Evolutionary conservation across 1,139 yeast species (phyloP), one percentile per base, ranked within the genome.

Genomic region (Yamadazyma triangularis): DNA sequence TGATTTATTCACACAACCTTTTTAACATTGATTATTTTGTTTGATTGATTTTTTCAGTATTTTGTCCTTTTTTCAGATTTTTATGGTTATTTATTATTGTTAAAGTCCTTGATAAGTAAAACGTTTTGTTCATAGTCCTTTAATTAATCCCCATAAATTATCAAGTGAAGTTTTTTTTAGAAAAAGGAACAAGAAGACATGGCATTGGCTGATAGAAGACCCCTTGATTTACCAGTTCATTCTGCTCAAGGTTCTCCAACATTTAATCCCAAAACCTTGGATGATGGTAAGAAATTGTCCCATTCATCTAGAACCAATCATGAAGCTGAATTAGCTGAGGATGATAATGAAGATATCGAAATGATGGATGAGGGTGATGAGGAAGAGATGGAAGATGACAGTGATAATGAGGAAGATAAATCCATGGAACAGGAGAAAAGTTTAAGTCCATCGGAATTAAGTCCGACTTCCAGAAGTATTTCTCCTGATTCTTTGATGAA

Each of bases 191-290:
- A 15, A 27, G 13, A 19, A 28, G 52, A 32, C 30, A 72, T 72
- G 78, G 78, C 78, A 36, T 62, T 72, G 58, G 75, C 78, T 44
- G 75, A 71, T 47, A 70, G 76, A 70, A 68, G 77, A 65, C 77
- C 77, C 28, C 62, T 70, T 39, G 72, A 69, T 29, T 53, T 67
- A 38, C 61, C 70, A 23, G 61, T 63, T 29, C 43, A 58, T 34
- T 53, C 67, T 16, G 60, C 67, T 12, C 58, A 71, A 19, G 36
- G 33, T 12, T 64, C 73, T 4, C 75, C 77, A 9, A 57, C 73
- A 8, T 71, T 64, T 47, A 61, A 64, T 44, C 68, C 76, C 13
- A 60, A 57, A 35, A 58, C 65, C 24, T 55, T 66, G 42, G 53
- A 58, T 23, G 9, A 18, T 7, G 9, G 9, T 18, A 9, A 18